Evolutionary conservation across 139 green algal species (phyloP).

Genomic region (Chlorella vulgaris): DNA sequence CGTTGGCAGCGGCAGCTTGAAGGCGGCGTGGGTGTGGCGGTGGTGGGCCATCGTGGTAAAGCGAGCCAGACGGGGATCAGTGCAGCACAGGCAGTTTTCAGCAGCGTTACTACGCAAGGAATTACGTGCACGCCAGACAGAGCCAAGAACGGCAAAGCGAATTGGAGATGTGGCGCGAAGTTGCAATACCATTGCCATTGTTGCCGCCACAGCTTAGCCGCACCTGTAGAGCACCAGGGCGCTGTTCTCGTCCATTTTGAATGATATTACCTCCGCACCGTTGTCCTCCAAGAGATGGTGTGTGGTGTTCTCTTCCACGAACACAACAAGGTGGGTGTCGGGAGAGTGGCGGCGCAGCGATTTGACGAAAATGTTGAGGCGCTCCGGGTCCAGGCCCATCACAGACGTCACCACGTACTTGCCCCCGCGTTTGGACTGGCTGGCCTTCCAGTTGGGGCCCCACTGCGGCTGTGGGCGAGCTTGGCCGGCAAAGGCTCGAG

Average conservation of each 20-base stretch:
- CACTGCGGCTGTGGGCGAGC: not conserved
- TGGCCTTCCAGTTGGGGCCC: not conserved
- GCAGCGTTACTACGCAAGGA: too few species aligned
- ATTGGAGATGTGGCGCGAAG: too few species aligned
- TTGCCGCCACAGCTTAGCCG: not conserved
- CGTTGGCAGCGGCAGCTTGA: too few species aligned
- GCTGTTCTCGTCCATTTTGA: not conserved
- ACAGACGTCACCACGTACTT: slow-evolving; percentile 6
- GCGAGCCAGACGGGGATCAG: too few species aligned
- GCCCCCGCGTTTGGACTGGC: not conserved
- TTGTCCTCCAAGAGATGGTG: not conserved
- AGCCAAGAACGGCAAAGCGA: too few species aligned
- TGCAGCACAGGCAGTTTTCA: too few species aligned
- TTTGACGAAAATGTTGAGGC: slow-evolving; percentile 17
- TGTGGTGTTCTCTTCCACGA: not conserved
- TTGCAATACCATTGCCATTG: too few species aligned
- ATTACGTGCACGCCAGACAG: too few species aligned
- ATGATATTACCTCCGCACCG: slow-evolving; percentile 14
- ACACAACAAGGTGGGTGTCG: slow-evolving; percentile 15
- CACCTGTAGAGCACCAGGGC: slow-evolving; percentile 21
- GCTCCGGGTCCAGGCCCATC: slow-evolving; percentile 1
- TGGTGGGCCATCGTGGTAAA: too few species aligned
- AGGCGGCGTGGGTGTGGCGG: too few species aligned
- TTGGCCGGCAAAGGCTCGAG: not conserved
- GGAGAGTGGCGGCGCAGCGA: slow-evolving; percentile 18